These are phyloP conservation scores for Rosa lucieae DNA, from an alignment of 306 rosid species.

Conservation along the genomic window DNA sequence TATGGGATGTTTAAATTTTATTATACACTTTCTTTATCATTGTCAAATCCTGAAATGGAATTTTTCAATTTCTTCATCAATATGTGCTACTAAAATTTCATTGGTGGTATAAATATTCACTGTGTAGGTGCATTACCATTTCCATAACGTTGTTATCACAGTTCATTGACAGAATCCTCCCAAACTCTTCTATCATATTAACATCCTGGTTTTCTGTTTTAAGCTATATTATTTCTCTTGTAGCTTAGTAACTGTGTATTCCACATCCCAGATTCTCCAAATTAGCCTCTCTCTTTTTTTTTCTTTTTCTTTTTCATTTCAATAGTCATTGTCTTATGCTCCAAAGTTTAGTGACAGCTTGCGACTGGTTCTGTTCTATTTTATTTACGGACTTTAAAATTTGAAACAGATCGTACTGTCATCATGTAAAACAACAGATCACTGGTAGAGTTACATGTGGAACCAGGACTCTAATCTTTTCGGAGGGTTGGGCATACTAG, in stretches of 20 bases:
- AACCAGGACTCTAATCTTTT: neutral
- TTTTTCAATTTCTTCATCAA: neutral
- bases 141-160: neutral
- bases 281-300: neutral
- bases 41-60: neutral
- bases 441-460: neutral
- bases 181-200: neutral
- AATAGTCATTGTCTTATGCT: neutral
- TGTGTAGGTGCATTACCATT: neutral
- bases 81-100: neutral
- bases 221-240: neutral
- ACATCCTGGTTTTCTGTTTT: neutral
- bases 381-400: too few species aligned
- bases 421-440: too few species aligned
- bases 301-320: neutral
- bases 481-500: neutral
- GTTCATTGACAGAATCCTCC: neutral
- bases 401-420: too few species aligned
- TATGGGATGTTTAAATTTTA: neutral
- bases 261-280: neutral
- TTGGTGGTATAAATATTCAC: neutral
- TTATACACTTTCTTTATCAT: neutral
- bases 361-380: neutral
- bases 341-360: neutral
- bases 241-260: neutral